Evolutionary conservation across 371 early-diverging fungal genomes (phyloP), one percentile per base, ranked within the genome.

Genomic region (Haplosporangium sp.): DNA sequence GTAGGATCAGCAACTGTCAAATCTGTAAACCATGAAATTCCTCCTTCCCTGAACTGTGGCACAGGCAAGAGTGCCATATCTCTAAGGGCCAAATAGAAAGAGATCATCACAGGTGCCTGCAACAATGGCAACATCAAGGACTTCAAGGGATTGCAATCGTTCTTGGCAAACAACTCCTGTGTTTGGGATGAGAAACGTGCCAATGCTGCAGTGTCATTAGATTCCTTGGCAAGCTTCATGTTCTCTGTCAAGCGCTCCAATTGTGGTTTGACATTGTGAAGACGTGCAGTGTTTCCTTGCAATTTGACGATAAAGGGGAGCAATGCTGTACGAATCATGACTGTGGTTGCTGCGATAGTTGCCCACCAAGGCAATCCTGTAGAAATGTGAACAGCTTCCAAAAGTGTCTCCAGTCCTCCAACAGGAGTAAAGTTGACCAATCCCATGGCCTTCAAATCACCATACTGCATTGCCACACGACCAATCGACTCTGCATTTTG

Each of bases 341-440:
- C 52, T 0, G 96, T 96, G 0, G 92, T 84, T 3, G 83, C 84
- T 2, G 89, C 89, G 65, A 98, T 97, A 7, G 96, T 91, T 0
- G 87, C 95, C 94, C 94, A 97, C 98, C 98, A 98, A 10, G 98
- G 97, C 63, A 98, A 72, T 1, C 96, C 97, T 10, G 92, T 90
- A 48, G 86, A 84, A 7, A 97, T 93, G 77, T 96, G 91, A 47
- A 95, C 82, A 27, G 87, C 87, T 83, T 98, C 98, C 63, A 97
- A 71, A 34, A 91, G 71, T 2, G 87, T 86, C 81, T 97, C 93
- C 52, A 93, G 72, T 39, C 88, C 76, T 52, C 96, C 97, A 2
- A 93, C 93, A 34, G 96, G 96, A 4, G 95, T 88, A 63, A 85
- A 90, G 67, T 92, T 86, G 71, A 88, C 91, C 63, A 96, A 84